Evolutionary conservation across 371 early-diverging fungal species (phyloP).

Genomic region (Mortierella sp.): DNA sequence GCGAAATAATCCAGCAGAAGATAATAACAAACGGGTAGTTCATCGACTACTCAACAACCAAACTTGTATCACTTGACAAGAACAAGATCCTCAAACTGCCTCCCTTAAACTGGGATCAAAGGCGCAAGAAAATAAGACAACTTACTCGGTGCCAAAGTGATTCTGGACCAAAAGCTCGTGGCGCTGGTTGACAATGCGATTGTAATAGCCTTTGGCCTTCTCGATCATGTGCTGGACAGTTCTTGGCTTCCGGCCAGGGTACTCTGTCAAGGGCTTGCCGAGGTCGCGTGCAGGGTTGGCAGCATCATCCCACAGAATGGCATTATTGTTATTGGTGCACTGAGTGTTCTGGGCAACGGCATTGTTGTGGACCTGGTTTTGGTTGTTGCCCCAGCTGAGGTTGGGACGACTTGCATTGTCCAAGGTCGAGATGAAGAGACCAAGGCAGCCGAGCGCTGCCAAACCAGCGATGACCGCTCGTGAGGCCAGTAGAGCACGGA

Average conservation of each 20-base stretch:
- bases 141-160: conserved; percentile 30
- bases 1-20: too few species aligned
- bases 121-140: background rate
- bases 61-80: background rate
- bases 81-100: background rate
- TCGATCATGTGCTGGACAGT: conserved; percentile 39
- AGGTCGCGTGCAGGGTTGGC: background rate
- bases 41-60: background rate
- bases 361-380: conserved; percentile 13
- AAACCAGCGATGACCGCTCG: conserved; percentile 40
- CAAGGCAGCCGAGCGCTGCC: conserved; percentile 29
- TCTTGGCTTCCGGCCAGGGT: conserved; percentile 30
- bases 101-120: background rate
- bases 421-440: conserved; percentile 33
- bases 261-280: conserved; percentile 15
- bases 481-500: conserved; percentile 29
- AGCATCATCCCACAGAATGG: conserved; percentile 38
- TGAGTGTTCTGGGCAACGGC: background rate
- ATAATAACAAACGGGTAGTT: background rate
- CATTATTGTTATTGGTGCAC: background rate
- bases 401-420: conserved; percentile 9
- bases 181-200: conserved; percentile 36
- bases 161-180: conserved; percentile 1
- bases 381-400: background rate
- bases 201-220: conserved; percentile 30